A percentile compares a stretch with the other conserved stretches of the same genome.
phyloP scores from a whole-genome alignment of 2,329 filamentous ascomycete species.

The Domatiomyces globalis region DNA sequence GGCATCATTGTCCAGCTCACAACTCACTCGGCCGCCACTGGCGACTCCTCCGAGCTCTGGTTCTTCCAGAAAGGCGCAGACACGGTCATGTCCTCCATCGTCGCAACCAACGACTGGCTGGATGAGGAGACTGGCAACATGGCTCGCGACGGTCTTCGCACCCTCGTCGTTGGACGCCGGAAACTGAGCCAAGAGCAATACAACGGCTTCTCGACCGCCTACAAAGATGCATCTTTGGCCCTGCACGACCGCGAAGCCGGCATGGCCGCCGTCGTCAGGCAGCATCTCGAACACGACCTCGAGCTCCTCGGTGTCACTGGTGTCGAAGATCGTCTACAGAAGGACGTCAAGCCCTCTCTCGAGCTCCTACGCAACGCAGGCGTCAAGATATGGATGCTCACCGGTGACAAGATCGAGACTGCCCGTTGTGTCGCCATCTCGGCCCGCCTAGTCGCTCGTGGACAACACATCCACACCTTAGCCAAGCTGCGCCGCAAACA shows the following conservation, averaged over 20 bases:
- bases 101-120: conserved; percentile 92
- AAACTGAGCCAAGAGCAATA: conserved; percentile 67
- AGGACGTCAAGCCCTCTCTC: conserved; percentile 86
- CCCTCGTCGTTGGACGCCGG: conserved; percentile 87
- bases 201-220: conserved; percentile 58
- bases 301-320: conserved; percentile 95
- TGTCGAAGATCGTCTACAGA: conserved; percentile 92
- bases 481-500: conserved; percentile 72
- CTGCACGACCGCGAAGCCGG: conserved; percentile 66
- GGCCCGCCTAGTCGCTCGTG: conserved; percentile 81
- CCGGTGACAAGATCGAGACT: conserved; percentile 95
- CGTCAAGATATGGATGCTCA: conserved; percentile 99
- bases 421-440: conserved; percentile 91
- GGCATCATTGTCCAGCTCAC: conserved; percentile 86
- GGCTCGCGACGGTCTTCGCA: conserved; percentile 89
- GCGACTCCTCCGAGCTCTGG: conserved; percentile 58
- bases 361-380: conserved; percentile 92
- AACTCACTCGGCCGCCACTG: conserved; percentile 38
- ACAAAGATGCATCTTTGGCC: conserved; percentile 66
- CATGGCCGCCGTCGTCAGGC: conserved; percentile 65
- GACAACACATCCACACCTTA: conserved; percentile 92
- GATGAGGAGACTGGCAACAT: conserved; percentile 99
- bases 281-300: conserved; percentile 72
- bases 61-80: conserved; percentile 98
- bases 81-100: conserved; percentile 93